Evolutionary conservation across 2,329 filamentous ascomycete species (phyloP), one percentile per base, ranked within the genome.

Genomic region (Fusarium falciforme): DNA sequence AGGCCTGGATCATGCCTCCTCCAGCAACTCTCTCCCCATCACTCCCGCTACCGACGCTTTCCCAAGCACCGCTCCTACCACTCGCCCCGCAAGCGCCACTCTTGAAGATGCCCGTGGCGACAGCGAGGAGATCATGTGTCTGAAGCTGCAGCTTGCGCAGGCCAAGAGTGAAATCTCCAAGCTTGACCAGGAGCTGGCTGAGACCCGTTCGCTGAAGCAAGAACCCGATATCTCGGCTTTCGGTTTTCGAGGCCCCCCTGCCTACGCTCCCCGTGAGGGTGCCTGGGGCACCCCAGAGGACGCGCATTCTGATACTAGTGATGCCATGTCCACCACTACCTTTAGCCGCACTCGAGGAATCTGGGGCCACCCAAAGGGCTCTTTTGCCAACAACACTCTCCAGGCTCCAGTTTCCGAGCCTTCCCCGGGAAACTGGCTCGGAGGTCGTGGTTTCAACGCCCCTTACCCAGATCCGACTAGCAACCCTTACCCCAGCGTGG

Each of bases 131-230:
- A 83, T 95, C 31, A 83, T 90, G 68, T 90, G 89, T 61, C 85
- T 95, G 66, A 93, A 93, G 84, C 83, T 91, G 61, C 90, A 95
- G 82, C 88, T 96, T 61, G 91, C 92, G 49, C 87, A 91, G 70
- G 93, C 93, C 38, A 90, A 93, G 69, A 91, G 87, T 79, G 89
- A 92, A 78, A 93, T 95, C 78, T 89, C 88, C 54, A 91, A 89
- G 66, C 90, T 95, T 79, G 92, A 93, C 67, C 88, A 93, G 63
- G 92, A 94, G 83, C 87, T 94, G 69, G 87, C 90, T 42, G 90
- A 93, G 72, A 90, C 87, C 27, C 90, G 90, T 33, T 87, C 90
- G 65, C 85, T 85, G 36, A 90, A 89, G 76, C 85, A 89, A 62
- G 92, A 90, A 2, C 66, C 76, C 4, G 79, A 83, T 2, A 22